Base-by-base conservation (phyloP, 2,329 filamentous ascomycete genomes). In the Fusarium sublunatum region DNA sequence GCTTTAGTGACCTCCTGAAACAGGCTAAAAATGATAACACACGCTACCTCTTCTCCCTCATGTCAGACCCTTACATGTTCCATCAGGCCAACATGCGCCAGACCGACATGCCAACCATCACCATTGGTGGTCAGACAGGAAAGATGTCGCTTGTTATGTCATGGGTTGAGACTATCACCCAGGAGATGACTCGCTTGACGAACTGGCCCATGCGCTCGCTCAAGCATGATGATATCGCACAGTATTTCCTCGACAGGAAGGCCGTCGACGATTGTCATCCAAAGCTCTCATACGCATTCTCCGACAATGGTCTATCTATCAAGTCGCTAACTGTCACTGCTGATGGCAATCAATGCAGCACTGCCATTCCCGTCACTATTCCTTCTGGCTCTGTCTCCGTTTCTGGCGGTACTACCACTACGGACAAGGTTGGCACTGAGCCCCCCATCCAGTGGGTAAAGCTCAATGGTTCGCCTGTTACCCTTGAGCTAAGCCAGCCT, bases 81-180 rank as follows among this genome's bases (percentile, higher is more conserved):
- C 62, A 65, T 26, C 62, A 65, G 49, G 62, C 62, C 39, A 65
- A 65, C 42, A 65, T 65, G 62, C 41, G 57, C 6, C 50, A 47
- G 19, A 38, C 22, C 3, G 43, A 53, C 13, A 59, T 65, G 15
- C 51, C 48, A 2, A 6, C 58, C 9, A 52, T 53, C 5, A 65
- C 59, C 5, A 40, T 65, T n/a, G 62, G 62, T 19, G 41, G 39
- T 15, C 53, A 65, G 36, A 65, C 59, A 1, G 56, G 59, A 5
- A 39, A 32, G 5, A 65, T 65, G 62, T 65, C 62, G 0, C 42
- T 65, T 2, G 60, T 65, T 26, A 65, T 53, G 31, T 41, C 52
- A 2, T 65, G 62, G 62, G 61, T 62, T 36, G 62, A 65, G 41
- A 61, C 62, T 19, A 49, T 65, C 13, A 42, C 53, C 4, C 62